A percentile compares a stretch with the other conserved stretches of the same genome.
Evolutionary conservation across 1,284 basidiomycete genomes (phyloP).

Genomic region (Malassezia caprae): DNA sequence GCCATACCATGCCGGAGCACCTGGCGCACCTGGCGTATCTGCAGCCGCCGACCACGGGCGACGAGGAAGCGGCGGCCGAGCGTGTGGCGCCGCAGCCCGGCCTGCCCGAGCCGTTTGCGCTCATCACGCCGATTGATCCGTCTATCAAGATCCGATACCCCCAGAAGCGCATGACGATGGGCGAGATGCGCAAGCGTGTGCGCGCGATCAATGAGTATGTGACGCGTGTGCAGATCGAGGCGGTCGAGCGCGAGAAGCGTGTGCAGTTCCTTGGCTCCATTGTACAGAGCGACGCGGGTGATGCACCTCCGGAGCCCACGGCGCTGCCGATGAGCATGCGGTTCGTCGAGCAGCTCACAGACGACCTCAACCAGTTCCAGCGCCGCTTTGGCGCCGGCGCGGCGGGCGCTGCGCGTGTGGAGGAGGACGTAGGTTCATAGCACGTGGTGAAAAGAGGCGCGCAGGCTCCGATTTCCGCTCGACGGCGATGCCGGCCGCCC

Average conservation of each 20-base stretch:
- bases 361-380: conserved; percentile 40
- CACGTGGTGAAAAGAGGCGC: background rate
- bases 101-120: conserved; percentile 26
- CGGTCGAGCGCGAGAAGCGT: conserved; percentile 46
- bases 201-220: conserved; percentile 82
- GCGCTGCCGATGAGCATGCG: conserved; percentile 36
- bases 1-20: conserved; percentile 76
- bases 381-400: conserved; percentile 24
- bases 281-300: conserved; percentile 30
- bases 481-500: conserved; percentile 22
- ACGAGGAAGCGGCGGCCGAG: background rate
- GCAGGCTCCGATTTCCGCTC: conserved; percentile 11
- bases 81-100: conserved; percentile 3
- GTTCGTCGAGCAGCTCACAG: conserved; percentile 40
- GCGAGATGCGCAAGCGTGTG: conserved; percentile 93
- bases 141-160: conserved; percentile 91
- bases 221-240: conserved; percentile 49
- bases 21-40: conserved; percentile 75
- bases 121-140: conserved; percentile 56
- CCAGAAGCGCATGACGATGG: conserved; percentile 79
- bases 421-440: background rate
- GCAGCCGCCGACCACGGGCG: conserved; percentile 60
- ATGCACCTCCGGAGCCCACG: background rate
- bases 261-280: conserved; percentile 54
- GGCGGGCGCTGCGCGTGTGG: background rate